These are phyloP conservation scores for Kwoniella shivajii DNA, from an alignment of 1,284 basidiomycete genomes.

Conservation along the genomic window DNA sequence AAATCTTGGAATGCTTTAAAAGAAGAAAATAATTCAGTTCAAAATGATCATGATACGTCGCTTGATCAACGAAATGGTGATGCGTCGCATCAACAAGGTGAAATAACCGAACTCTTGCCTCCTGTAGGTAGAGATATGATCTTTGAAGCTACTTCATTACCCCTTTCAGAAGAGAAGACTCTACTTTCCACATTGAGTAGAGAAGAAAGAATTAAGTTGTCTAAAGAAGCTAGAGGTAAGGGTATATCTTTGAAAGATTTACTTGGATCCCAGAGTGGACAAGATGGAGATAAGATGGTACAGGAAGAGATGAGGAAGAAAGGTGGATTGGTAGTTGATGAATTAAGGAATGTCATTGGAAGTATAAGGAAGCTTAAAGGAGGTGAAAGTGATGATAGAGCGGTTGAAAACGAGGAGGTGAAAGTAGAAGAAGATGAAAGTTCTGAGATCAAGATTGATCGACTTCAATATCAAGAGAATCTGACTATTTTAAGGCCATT, in stretches of 20 bases:
- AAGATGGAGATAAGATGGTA: not conserved
- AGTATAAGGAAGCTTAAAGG: conserved; percentile 41
- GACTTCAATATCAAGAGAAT: too few relatives aligned
- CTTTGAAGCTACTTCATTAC: conserved; percentile 27
- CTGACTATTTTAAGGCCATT: too few relatives aligned
- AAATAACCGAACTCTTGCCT: conserved; percentile 19
- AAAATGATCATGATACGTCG: conserved; percentile 2
- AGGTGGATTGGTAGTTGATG: conserved; percentile 39
- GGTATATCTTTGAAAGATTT: conserved; percentile 32
- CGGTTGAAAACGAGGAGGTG: too few relatives aligned
- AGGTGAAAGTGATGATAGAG: too few relatives aligned
- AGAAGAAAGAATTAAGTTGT: conserved; percentile 39
- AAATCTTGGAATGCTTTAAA: conserved; percentile 25
- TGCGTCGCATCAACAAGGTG: not conserved
- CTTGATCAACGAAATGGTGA: not conserved
- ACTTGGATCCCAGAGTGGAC: not conserved
- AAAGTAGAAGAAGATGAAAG: not conserved
- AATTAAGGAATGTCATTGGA: conserved; percentile 46
- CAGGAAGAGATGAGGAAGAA: conserved; percentile 14
- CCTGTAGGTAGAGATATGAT: conserved; percentile 41
- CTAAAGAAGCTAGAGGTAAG: conserved; percentile 34
- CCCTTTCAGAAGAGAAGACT: conserved; percentile 1
- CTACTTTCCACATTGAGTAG: conserved; percentile 25
- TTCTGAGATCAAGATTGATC: too few relatives aligned
- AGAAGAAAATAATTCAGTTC: too few relatives aligned